Evolutionary conservation across 164 flowering plant genomes (phyloP), one percentile per base, ranked within the genome.

Genomic region (Hamamelis virginiana): DNA sequence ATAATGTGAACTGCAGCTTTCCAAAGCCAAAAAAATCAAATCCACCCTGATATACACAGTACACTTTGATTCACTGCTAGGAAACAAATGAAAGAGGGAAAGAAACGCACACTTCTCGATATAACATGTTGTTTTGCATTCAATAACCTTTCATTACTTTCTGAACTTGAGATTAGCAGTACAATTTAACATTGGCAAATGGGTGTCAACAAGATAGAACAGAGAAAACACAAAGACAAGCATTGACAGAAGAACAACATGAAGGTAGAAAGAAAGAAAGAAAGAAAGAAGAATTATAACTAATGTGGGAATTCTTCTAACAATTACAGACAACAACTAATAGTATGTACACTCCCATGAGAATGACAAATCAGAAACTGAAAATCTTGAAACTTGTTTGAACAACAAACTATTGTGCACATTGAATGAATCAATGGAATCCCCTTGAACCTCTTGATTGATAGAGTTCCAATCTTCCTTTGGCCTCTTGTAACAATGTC

Each of bases 391-490:
- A 13, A 21, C 41, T 23, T 15, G 12, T 22, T 50, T 10, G 19
- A 64, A 16, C 19, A 19, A 48, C 48, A 68, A 53, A 69, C 66
- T 19, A 45, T 0, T 64, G 25, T 61, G 33, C 22, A 18, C 1
- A 33, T 10, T 23, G 11, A 53, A 26, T 18, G 23, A 47, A 65
- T 74, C 74, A 72, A 69, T 65, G 71, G 67, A 69, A 75, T 47
- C 74, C 75, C 61, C 78, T 77, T 38, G 83, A 75, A 18, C 82
- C 81, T 78, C 85, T 81, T 1, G 89, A 83, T 58, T 83, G 89
- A 66, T 78, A 85, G 14, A 85, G 80, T 74, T 85, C 82, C 72
- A 85, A 45, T 68, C 70, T 80, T 19, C 80, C 68, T 62, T 80
- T 82, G 46, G 85, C 77, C 21, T 85, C 87, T 5, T 47, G 75